These are phyloP conservation scores for Cryptococcus neoformans DNA, from an alignment of 1,284 basidiomycete species.

Conservation along the genomic window DNA sequence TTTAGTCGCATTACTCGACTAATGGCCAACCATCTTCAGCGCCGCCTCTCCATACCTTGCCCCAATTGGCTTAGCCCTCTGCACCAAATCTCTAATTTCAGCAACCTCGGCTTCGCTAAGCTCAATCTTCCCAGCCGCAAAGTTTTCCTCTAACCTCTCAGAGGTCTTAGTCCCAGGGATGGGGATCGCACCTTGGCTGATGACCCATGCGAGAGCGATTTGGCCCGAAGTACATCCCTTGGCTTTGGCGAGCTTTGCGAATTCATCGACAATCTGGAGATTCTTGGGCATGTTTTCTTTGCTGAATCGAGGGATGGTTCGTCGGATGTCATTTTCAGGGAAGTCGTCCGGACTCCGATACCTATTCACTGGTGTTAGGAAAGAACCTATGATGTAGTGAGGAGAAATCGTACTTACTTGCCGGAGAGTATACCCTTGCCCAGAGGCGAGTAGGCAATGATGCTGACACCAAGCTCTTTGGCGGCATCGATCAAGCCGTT, in stretches of 20 bases:
- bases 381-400: background rate
- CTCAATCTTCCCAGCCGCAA: slow-evolving; percentile 28
- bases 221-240: slow-evolving; percentile 47
- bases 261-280: slow-evolving; percentile 36
- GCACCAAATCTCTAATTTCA: slow-evolving; percentile 36
- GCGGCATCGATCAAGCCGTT: slow-evolving; percentile 49
- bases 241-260: slow-evolving; percentile 30
- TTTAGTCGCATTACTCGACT: background rate
- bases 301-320: slow-evolving; percentile 37
- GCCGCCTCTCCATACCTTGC: slow-evolving; percentile 4
- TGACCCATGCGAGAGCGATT: slow-evolving; percentile 51
- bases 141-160: slow-evolving; percentile 45
- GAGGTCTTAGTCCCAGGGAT: slow-evolving; percentile 46
- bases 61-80: slow-evolving; percentile 23
- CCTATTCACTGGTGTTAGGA: background rate
- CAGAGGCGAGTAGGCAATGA: slow-evolving; percentile 48
- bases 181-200: slow-evolving; percentile 46
- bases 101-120: slow-evolving; percentile 36
- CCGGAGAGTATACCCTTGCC: slow-evolving; percentile 50
- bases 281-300: slow-evolving; percentile 46
- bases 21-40: background rate
- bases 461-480: slow-evolving; percentile 43
- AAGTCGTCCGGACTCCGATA: slow-evolving; percentile 26
- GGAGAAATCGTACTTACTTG: slow-evolving; percentile 10
- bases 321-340: slow-evolving; percentile 36